A percentile compares a stretch with the other conserved stretches of the same genome.
Evolutionary conservation across 2,329 filamentous ascomycete genomes (phyloP).

Genomic region (Parafenestella ontariensis): DNA sequence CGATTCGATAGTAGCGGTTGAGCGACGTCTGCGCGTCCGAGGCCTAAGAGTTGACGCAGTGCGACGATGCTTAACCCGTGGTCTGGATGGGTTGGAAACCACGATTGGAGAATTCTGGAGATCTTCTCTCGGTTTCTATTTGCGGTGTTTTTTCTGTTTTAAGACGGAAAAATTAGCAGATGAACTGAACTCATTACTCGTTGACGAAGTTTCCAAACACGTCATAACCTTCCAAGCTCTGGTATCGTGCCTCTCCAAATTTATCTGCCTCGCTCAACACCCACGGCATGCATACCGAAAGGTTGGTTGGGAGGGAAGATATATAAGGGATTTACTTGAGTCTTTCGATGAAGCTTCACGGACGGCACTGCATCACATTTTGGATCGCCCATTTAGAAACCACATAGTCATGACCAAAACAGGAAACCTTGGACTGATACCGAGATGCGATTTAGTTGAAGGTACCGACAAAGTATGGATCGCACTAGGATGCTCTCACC

Average conservation of each 20-base stretch:
- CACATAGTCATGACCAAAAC: background rate
- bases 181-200: background rate
- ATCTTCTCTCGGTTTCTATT: background rate
- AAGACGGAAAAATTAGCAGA: background rate
- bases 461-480: constrained; percentile 5
- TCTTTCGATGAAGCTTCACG: background rate
- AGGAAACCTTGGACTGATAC: background rate
- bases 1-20: background rate
- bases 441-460: background rate
- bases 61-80: background rate
- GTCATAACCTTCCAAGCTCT: background rate
- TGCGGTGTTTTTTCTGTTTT: background rate
- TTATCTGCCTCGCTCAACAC: background rate
- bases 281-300: background rate
- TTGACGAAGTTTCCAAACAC: background rate
- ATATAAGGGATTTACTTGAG: background rate
- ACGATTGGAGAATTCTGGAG: background rate
- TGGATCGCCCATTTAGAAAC: background rate
- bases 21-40: background rate
- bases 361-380: background rate
- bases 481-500: background rate
- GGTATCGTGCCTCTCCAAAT: background rate
- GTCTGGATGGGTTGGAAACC: background rate
- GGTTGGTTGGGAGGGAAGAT: background rate
- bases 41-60: background rate